These are phyloP conservation scores for Gynandropsis gynandra DNA, from an alignment of 345 rosid species.

Conservation along the genomic window DNA sequence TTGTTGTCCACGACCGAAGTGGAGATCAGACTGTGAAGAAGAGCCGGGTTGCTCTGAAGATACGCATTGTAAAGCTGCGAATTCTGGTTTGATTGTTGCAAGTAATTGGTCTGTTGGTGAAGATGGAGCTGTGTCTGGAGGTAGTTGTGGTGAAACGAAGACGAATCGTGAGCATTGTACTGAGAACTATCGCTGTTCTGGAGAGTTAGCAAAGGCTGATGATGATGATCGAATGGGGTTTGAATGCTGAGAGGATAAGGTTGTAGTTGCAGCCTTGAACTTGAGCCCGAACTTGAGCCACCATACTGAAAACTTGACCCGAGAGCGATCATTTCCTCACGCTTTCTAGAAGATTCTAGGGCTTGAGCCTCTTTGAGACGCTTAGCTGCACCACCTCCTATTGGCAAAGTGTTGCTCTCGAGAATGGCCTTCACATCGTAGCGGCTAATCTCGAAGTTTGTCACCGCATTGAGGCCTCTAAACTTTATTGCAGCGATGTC, in stretches of 20 bases:
- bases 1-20: background rate
- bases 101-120: constrained; percentile 40
- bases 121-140: constrained; percentile 77
- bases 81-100: constrained; percentile 42
- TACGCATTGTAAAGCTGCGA: constrained; percentile 62
- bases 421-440: constrained; percentile 95
- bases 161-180: constrained; percentile 42
- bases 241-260: constrained; percentile 60
- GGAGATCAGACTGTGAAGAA: constrained; percentile 57
- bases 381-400: constrained; percentile 97
- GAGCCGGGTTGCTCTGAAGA: constrained; percentile 54
- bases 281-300: constrained; percentile 27
- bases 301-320: constrained; percentile 65
- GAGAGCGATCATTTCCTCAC: constrained; percentile 82
- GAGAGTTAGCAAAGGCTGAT: constrained; percentile 56
- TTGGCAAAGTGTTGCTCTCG: constrained; percentile 87
- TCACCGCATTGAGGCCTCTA: constrained; percentile 83
- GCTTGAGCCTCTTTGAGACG: constrained; percentile 98
- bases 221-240: constrained; percentile 40
- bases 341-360: constrained; percentile 66
- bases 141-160: constrained; percentile 45
- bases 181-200: constrained; percentile 66
- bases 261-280: constrained; percentile 47
- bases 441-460: constrained; percentile 93
- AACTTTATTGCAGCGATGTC: constrained; percentile 98